Evolutionary conservation across 768 basidiomycete genomes (phyloP).

Genomic region (Naematelia aurantialba): DNA sequence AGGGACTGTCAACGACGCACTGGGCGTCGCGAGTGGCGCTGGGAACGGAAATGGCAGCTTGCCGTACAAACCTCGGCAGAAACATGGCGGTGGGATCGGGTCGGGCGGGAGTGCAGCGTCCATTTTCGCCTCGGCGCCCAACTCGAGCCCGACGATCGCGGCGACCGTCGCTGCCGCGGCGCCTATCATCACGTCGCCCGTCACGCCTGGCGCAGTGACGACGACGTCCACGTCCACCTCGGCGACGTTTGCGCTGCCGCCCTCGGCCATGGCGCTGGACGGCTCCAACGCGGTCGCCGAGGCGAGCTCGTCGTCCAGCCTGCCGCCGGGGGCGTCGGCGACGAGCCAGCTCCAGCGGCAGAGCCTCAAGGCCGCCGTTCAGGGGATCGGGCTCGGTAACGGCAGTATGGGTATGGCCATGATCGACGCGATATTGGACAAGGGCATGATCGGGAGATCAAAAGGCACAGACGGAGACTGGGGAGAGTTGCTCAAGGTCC

Average conservation of each 20-base stretch:
- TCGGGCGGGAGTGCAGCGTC: conserved; percentile 21
- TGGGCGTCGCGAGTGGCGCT: too few relatives aligned
- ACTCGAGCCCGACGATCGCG: conserved; percentile 6
- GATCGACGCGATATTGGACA: conserved; percentile 49
- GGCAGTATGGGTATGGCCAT: conserved; percentile 50
- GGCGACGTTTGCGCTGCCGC: conserved; percentile 36
- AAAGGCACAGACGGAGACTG: conserved; percentile 41
- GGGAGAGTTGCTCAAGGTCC: conserved; percentile 41
- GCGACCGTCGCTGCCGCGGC: background rate
- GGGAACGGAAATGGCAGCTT: too few relatives aligned
- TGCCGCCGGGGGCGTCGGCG: conserved; percentile 10
- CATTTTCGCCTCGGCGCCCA: conserved; percentile 11
- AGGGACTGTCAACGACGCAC: conserved; percentile 4
- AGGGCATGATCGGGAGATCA: conserved; percentile 32
- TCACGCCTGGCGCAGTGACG: conserved; percentile 19
- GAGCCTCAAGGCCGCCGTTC: conserved; percentile 50
- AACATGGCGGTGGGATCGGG: conserved; percentile 20
- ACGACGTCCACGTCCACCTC: conserved; percentile 41
- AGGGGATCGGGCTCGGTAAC: conserved; percentile 46
- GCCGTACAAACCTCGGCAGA: conserved; percentile 46
- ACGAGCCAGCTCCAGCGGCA: conserved; percentile 48
- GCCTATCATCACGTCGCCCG: conserved; percentile 11
- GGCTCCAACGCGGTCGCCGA: background rate
- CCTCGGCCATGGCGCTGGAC: conserved; percentile 9
- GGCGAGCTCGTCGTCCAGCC: conserved; percentile 11